Evolutionary conservation across 352 stramenopile species (phyloP).

Genomic region (Pythium chondricola): DNA sequence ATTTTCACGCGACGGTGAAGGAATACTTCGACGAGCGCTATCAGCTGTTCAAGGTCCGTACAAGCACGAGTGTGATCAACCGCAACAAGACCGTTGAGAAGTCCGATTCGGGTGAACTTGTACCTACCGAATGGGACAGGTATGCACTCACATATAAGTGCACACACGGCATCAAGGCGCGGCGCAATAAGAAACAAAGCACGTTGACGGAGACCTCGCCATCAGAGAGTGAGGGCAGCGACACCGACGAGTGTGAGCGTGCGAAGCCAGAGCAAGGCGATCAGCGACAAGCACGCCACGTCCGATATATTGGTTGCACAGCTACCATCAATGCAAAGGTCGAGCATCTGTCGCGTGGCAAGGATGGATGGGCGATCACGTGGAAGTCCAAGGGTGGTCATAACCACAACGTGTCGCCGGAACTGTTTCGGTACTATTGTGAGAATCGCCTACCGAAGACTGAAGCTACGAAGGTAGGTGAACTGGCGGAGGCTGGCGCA

Average conservation of each 20-base stretch:
- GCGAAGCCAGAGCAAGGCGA: not conserved
- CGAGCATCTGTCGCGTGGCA: too few relatives aligned
- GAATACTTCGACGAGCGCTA: not conserved
- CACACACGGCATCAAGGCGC: not conserved
- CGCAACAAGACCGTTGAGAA: not conserved
- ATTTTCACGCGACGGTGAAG: not conserved
- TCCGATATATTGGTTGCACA: not conserved
- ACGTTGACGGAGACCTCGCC: not conserved
- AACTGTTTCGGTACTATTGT: not conserved
- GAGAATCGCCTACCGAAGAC: not conserved
- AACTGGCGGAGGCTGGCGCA: not conserved
- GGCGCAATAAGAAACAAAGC: not conserved
- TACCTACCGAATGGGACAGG: not conserved
- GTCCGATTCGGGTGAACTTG: not conserved
- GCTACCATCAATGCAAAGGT: not conserved
- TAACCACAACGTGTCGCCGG: not conserved
- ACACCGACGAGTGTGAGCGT: not conserved
- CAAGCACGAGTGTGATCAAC: not conserved
- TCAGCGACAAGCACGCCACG: not conserved
- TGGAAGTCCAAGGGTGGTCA: not conserved
- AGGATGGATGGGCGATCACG: not conserved
- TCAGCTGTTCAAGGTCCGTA: conserved; percentile 1
- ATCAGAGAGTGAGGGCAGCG: not conserved
- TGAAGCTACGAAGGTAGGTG: not conserved
- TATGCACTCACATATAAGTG: not conserved